These are phyloP conservation scores for Globisporangium nodosum DNA, from an alignment of 352 stramenopile genomes.

Conservation along the genomic window DNA sequence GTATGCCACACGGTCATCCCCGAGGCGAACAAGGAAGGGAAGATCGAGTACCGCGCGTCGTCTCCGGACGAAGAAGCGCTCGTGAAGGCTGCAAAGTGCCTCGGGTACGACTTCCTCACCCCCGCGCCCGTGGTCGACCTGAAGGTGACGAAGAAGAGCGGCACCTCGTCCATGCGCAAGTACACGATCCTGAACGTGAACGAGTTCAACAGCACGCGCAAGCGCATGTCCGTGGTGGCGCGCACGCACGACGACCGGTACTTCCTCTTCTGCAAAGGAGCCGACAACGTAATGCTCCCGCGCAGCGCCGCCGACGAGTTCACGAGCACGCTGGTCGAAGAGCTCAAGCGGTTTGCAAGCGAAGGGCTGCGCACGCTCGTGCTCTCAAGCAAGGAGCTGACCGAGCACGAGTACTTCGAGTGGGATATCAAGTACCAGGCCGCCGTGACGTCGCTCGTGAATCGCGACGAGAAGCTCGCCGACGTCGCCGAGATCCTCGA, in stretches of 20 bases:
- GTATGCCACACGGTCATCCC: slow-evolving; percentile 78
- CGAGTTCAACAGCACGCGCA: slow-evolving; percentile 91
- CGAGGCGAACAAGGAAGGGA: slow-evolving; percentile 42
- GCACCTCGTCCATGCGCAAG: slow-evolving; percentile 16
- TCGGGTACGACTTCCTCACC: slow-evolving; percentile 81
- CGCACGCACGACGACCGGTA: slow-evolving; percentile 39
- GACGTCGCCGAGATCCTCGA: slow-evolving; percentile 58
- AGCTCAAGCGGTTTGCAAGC: slow-evolving; percentile 73
- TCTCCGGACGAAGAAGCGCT: slow-evolving; percentile 92
- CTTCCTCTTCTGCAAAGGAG: slow-evolving; percentile 71
- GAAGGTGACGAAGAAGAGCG: slow-evolving; percentile 42
- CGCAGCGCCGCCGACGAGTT: slow-evolving; percentile 32
- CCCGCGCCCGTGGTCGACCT: slow-evolving; percentile 51
- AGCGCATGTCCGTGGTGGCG: slow-evolving; percentile 97
- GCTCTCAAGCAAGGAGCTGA: slow-evolving; percentile 56
- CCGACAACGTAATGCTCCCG: slow-evolving; percentile 84
- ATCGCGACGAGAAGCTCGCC: slow-evolving; percentile 49
- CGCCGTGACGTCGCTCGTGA: slow-evolving; percentile 51
- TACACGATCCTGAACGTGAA: slow-evolving; percentile 79
- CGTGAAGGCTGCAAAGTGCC: slow-evolving; percentile 79
- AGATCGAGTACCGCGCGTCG: slow-evolving; percentile 80
- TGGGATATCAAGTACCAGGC: slow-evolving; percentile 64
- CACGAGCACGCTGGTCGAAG: slow-evolving; percentile 26
- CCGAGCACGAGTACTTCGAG: slow-evolving; percentile 40
- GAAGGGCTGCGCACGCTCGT: slow-evolving; percentile 85